Conservation (phyloP, 371 early-diverging fungal genomes). For the Haplosporangium sp. region DNA sequence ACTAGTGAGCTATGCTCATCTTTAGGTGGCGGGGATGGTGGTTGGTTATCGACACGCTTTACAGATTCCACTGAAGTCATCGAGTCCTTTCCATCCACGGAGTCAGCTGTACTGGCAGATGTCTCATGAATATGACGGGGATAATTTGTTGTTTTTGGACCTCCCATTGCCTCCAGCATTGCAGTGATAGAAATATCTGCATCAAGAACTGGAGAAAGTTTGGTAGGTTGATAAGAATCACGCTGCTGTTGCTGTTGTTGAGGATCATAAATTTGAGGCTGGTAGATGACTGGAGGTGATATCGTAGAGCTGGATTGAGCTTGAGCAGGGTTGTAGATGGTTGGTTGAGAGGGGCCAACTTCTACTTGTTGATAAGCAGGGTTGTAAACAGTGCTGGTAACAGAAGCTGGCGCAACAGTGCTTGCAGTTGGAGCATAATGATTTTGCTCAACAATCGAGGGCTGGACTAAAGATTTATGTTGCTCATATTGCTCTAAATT, state of each 20-base stretch:
- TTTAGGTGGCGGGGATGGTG: conserved; percentile 48
- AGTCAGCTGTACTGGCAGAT: conserved; percentile 23
- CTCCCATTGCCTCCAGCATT: conserved; percentile 23
- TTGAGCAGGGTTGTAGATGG: conserved; percentile 14
- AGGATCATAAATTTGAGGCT: conserved; percentile 12
- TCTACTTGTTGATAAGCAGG: background rate
- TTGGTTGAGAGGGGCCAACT: conserved; percentile 1
- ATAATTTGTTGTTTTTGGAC: background rate
- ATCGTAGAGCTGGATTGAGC: background rate
- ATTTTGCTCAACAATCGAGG: conserved; percentile 1
- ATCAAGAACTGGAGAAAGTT: conserved; percentile 1
- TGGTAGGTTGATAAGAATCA: background rate
- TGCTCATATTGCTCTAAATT: conserved; percentile 37
- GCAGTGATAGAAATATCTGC: conserved; percentile 24
- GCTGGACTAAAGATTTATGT: background rate
- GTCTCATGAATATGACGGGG: conserved; percentile 31
- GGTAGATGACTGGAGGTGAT: conserved; percentile 22
- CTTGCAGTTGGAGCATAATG: background rate
- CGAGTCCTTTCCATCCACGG: conserved; percentile 29
- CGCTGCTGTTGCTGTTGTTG: background rate
- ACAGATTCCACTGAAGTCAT: conserved; percentile 31
- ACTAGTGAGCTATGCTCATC: conserved; percentile 15
- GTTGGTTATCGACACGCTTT: conserved; percentile 17
- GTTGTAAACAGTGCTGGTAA: background rate
- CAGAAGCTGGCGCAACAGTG: background rate